phyloP scores from a whole-genome alignment of 768 basidiomycete genomes.

The Agaricus subrufescens region DNA sequence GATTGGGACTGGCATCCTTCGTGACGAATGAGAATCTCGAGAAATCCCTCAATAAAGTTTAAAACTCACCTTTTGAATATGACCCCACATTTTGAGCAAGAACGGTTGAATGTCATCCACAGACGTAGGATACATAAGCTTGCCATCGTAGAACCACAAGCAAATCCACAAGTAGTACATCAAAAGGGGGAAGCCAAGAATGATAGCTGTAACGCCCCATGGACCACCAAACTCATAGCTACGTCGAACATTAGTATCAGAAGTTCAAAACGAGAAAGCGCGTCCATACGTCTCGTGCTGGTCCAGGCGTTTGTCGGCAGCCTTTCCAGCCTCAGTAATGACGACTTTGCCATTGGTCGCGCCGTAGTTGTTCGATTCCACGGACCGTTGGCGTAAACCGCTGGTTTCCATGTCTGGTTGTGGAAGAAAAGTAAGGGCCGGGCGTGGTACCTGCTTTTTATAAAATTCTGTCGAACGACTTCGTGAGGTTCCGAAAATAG shows the following conservation, averaged over 20 bases:
- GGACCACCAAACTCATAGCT: constrained; percentile 98
- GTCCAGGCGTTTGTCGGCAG: constrained; percentile 70
- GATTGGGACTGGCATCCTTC: constrained; percentile 88
- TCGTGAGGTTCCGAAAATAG: neutral
- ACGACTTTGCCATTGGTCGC: constrained; percentile 22
- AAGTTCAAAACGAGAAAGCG: neutral
- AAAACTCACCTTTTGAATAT: constrained; percentile 61
- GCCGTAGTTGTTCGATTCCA: constrained; percentile 15
- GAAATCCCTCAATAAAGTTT: neutral
- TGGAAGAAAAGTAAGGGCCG: too few relatives aligned
- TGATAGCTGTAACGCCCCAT: constrained; percentile 85
- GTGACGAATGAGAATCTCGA: neutral
- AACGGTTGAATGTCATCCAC: constrained; percentile 73
- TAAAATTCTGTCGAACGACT: constrained; percentile 17
- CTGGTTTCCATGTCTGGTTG: constrained; percentile 7
- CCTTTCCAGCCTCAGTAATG: constrained; percentile 67
- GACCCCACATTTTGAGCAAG: constrained; percentile 77
- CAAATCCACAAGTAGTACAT: constrained; percentile 99
- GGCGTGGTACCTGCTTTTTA: neutral
- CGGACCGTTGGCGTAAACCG: constrained; percentile 12
- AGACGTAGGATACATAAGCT: constrained; percentile 64
- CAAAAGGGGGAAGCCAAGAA: constrained; percentile 87
- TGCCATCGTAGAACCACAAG: constrained; percentile 92
- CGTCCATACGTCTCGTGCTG: constrained; percentile 52
- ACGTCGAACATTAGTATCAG: constrained; percentile 10